These are phyloP conservation scores for Cryoendolithus antarcticus DNA, from an alignment of 2,329 filamentous ascomycete species.

Conservation along the genomic window DNA sequence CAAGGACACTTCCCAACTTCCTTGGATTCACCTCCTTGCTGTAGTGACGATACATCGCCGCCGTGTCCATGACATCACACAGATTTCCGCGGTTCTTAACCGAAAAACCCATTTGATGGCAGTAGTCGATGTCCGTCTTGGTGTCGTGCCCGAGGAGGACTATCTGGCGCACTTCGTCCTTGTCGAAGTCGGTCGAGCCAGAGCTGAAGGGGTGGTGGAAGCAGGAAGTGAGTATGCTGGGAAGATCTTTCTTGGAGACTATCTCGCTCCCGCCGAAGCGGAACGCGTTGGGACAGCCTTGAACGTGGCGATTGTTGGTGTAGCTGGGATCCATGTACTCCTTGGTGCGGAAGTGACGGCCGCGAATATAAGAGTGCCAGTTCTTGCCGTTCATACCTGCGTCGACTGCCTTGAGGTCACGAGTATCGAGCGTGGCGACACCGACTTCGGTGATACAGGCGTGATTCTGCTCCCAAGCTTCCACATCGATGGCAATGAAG, in stretches of 20 bases:
- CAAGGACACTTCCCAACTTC: constrained; percentile 50
- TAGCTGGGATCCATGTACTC: constrained; percentile 48
- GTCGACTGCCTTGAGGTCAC: constrained; percentile 39
- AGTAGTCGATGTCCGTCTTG: constrained; percentile 53
- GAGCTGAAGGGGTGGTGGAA: constrained; percentile 45
- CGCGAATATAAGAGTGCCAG: constrained; percentile 57
- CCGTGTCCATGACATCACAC: constrained; percentile 60
- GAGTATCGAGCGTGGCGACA: constrained; percentile 66
- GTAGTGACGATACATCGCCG: constrained; percentile 54
- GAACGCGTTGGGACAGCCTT: constrained; percentile 62
- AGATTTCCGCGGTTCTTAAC: constrained; percentile 42
- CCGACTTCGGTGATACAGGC: constrained; percentile 73
- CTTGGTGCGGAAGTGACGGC: constrained; percentile 62
- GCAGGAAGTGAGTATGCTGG: constrained; percentile 37
- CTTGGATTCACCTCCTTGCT: constrained; percentile 37
- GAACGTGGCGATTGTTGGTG: constrained; percentile 55
- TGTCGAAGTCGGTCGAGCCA: neutral
- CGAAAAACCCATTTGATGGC: constrained; percentile 53
- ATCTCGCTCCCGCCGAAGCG: constrained; percentile 57
- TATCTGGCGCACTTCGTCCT: constrained; percentile 42
- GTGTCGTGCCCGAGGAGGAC: constrained; percentile 72
- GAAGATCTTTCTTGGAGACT: constrained; percentile 34
- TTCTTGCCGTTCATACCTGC: constrained; percentile 50
- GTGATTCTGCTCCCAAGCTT: constrained; percentile 60
- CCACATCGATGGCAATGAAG: constrained; percentile 70